These are phyloP conservation scores for Babesia gibsoni DNA, from an alignment of 169 alveolate genomes.

Conservation along the genomic window DNA sequence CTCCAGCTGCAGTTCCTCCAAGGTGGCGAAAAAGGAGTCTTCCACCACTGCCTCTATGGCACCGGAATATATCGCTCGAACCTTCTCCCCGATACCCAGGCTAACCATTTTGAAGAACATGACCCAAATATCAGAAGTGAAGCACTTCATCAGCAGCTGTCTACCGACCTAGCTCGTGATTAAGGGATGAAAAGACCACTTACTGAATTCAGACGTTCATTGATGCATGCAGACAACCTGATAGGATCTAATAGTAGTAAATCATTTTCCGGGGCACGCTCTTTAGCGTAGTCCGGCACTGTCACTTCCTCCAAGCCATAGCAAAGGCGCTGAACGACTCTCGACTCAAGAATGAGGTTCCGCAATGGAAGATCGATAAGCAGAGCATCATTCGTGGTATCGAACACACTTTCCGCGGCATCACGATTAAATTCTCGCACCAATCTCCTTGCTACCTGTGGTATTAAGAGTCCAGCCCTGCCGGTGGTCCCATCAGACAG, in stretches of 20 bases:
- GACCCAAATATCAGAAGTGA: slow-evolving; percentile 37
- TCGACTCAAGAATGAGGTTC: slow-evolving; percentile 52
- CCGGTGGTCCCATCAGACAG: slow-evolving; percentile 45
- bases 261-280: slow-evolving; percentile 2
- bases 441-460: slow-evolving; percentile 49
- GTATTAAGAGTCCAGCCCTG: slow-evolving; percentile 47
- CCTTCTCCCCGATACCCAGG: slow-evolving; percentile 51
- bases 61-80: slow-evolving; percentile 19
- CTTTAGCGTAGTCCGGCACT: slow-evolving; percentile 22
- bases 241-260: slow-evolving; percentile 53
- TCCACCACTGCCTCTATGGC: neutral
- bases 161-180: slow-evolving; percentile 18
- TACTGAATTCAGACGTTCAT: slow-evolving; percentile 45
- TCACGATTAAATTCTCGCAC: slow-evolving; percentile 42
- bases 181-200: neutral
- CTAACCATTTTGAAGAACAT: slow-evolving; percentile 53
- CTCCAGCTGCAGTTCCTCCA: slow-evolving; percentile 53
- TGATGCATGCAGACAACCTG: slow-evolving; percentile 4
- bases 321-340: slow-evolving; percentile 53
- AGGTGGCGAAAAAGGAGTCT: slow-evolving; percentile 29
- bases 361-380: slow-evolving; percentile 57
- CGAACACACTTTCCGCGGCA: slow-evolving; percentile 21
- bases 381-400: slow-evolving; percentile 10
- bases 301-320: slow-evolving; percentile 42
- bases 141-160: slow-evolving; percentile 42